Evolutionary conservation across 2,329 filamentous ascomycete species (phyloP).

Genomic region (Pseudogymnoascus sp.): DNA sequence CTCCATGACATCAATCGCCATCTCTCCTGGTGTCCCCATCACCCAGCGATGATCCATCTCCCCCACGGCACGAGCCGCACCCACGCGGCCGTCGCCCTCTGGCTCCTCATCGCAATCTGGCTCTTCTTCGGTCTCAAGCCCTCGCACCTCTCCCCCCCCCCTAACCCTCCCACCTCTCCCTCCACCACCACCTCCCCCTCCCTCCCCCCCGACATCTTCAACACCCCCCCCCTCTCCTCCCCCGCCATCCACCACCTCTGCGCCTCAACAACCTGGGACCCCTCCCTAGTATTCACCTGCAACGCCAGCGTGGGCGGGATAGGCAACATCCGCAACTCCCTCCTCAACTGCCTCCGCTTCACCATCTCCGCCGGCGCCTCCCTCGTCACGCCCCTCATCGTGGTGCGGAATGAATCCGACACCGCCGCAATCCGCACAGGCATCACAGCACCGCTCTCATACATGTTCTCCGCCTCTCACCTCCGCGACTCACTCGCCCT

Average conservation of each 20-base stretch:
- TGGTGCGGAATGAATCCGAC: slow-evolving; percentile 28
- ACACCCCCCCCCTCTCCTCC: slow-evolving; percentile 31
- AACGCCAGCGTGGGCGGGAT: slow-evolving; percentile 32
- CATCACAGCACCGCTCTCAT: slow-evolving; percentile 16
- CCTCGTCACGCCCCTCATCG: slow-evolving; percentile 31
- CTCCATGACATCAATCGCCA: neutral
- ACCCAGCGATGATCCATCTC: neutral
- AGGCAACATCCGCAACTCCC: slow-evolving; percentile 33
- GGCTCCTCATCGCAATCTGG: neutral
- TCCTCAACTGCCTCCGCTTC: slow-evolving; percentile 34
- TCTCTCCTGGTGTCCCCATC: neutral
- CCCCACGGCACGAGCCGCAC: neutral
- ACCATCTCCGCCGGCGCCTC: slow-evolving; percentile 31
- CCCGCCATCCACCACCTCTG: slow-evolving; percentile 29
- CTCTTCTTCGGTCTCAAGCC: neutral
- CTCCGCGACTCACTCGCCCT: slow-evolving; percentile 19
- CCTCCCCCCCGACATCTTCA: slow-evolving; percentile 21
- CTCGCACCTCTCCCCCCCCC: neutral
- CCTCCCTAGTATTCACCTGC: slow-evolving; percentile 32
- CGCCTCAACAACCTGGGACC: slow-evolving; percentile 25
- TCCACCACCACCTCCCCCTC: neutral
- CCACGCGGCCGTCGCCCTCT: neutral
- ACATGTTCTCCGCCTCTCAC: slow-evolving; percentile 22
- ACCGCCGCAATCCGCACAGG: slow-evolving; percentile 16
- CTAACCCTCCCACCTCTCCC: neutral